Evolutionary conservation across 2,329 filamentous ascomycete genomes (phyloP).

Genomic region (Fusarium coffeatum): DNA sequence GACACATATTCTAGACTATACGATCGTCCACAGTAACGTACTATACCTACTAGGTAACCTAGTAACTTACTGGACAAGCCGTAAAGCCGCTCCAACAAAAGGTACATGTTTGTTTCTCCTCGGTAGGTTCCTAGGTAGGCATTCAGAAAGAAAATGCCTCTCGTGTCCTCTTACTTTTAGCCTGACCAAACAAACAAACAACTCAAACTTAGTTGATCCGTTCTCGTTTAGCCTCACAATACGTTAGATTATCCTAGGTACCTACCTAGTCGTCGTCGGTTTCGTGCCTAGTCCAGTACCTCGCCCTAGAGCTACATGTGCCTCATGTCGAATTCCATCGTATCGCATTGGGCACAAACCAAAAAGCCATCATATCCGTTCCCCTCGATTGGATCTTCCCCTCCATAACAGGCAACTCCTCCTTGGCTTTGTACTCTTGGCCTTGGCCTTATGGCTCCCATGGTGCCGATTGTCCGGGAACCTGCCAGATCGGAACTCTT

Average conservation of each 20-base stretch:
- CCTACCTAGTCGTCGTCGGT: neutral
- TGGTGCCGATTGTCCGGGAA: conserved; percentile 39
- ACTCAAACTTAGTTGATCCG: conserved; percentile 1
- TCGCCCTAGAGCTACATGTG: conserved; percentile 23
- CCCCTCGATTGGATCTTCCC: conserved; percentile 6
- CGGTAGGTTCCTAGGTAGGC: neutral
- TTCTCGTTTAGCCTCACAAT: conserved; percentile 23
- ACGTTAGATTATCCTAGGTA: neutral
- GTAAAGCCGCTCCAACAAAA: neutral
- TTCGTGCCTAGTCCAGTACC: neutral
- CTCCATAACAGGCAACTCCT: conserved; percentile 32
- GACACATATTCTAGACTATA: conserved; percentile 28
- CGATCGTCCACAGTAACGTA: neutral
- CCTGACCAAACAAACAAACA: conserved; percentile 15
- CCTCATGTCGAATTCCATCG: conserved; percentile 26
- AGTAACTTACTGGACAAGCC: neutral
- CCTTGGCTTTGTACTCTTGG: conserved; percentile 13
- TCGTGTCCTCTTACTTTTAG: conserved; percentile 10
- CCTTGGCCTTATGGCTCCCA: neutral
- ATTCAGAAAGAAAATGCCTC: conserved; percentile 13
- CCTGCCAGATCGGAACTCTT: conserved; percentile 34
- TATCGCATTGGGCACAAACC: conserved; percentile 2
- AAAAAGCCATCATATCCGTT: conserved; percentile 20
- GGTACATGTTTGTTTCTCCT: neutral
- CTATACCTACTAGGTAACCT: too few relatives aligned